Evolutionary conservation across 768 basidiomycete species (phyloP), one percentile per base, ranked within the genome.

Genomic region (Galerina sulciceps): DNA sequence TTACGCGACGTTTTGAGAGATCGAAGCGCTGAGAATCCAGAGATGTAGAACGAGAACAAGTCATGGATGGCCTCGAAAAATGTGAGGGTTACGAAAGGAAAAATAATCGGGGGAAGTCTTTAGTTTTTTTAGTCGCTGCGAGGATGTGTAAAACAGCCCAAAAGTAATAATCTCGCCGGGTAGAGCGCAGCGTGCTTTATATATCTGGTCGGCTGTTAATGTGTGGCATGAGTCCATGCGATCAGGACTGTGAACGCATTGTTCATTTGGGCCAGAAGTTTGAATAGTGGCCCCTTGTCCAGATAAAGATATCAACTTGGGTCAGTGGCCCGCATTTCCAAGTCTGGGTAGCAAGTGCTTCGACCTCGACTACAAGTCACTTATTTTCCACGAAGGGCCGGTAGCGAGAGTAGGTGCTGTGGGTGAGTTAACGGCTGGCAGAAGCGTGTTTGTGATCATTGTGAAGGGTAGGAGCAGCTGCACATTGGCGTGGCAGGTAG

Each of bases 11-110:
- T 57, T 62, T 62, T 23, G 63, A 67, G 14, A 62, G 43, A 52
- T 74, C 69, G 46, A 60, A 76, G 45, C 75, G 62, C 55, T 75
- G 73, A 52, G 71, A 56, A 53, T 71, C 69, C 69, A 76, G 67
- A 54, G 57, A 42, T 46, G 38, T 40, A 45, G 20, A 51, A 42
- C 55, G 41, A 26, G 26, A 46, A 50, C 51, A 41, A 54, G 57
- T 17, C 48, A 49, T 48, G 40, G 45, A 40, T 41, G 55, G 55
- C 37, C 55, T 55, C 10, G 26, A 47, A 40, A 42, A 46, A 55
- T n/a, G 34, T 43, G 48, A 38, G 44, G 49, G 48, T 26, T 37
- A 42, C 45, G 36, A 26, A 58, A 53, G 18, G 41, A 54, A 55
- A 58, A 42, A 58, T 51, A 38, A 15, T 36, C 18, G 23, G 18